Evolutionary conservation across 495 filamentous ascomycete species (phyloP), one percentile per base, ranked within the genome.

Genomic region (Talaromyces stipitatus): DNA sequence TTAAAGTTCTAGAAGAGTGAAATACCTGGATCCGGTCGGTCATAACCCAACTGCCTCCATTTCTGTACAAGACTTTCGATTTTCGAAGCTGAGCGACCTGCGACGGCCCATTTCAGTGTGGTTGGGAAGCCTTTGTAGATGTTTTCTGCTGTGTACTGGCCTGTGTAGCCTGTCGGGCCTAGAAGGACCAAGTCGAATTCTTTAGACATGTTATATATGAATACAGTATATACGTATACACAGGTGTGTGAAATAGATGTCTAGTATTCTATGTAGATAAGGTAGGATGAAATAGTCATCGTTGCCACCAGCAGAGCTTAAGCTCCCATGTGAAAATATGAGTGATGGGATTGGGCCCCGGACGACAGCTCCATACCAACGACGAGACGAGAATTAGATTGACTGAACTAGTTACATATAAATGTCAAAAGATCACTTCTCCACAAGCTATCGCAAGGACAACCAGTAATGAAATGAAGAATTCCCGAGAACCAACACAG

Each of bases 131-230:
- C 70, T 36, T 79, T 79, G 38, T 86, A 77, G 58, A 96, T 89
- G 66, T 94, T 80, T 67, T 96, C 85, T 41, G 85, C 87, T 32
- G 82, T 85, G 26, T 87, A 73, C 61, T 83, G 85, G 10, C 92
- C 92, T 0, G 92, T 97, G 71, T 95, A 96, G 20, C 92, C 92
- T 61, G 82, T 82, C 11, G 91, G 91, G 18, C 92, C 92, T 30
- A 92, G 82, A 28, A 97, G 74, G 16, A 96, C 78, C 50, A 96
- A 59, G 62, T 96, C 91, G 70, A 95, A 97, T 69, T 86, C 76
- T 54, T 84, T 83, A 24, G 66, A 33, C 51, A 54, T 54, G 28
- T 2, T 36, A 18, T 10, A 11, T 2, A 54, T 54, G n/a, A 36
- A 20, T 52, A 52, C 30, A 9, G 10, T 7, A 47, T 47, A 26